phyloP scores from a whole-genome alignment of 805 yeast species.

The Metschnikowia borealis region DNA sequence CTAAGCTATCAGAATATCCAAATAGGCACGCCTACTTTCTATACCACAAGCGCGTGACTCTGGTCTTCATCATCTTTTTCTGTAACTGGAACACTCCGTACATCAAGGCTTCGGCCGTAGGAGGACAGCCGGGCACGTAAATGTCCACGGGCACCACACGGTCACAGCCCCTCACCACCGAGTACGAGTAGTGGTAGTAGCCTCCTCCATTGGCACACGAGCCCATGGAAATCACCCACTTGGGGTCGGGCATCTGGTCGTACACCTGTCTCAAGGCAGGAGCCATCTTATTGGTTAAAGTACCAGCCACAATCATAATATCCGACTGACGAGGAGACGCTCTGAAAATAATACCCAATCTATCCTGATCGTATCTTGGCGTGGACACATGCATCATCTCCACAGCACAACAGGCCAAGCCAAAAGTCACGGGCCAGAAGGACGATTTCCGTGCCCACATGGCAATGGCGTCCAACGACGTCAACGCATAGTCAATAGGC shows the following conservation, averaged over 20 bases:
- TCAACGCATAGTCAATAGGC: conserved; percentile 75
- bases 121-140: conserved; percentile 92
- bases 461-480: conserved; percentile 76
- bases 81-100: conserved; percentile 86
- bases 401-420: conserved; percentile 90
- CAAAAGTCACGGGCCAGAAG: conserved; percentile 91
- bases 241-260: conserved; percentile 92
- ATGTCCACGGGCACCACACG: conserved; percentile 85
- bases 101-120: conserved; percentile 86
- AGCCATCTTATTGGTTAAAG: conserved; percentile 89
- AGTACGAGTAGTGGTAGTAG: conserved; percentile 83
- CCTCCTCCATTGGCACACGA: conserved; percentile 95
- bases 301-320: conserved; percentile 89
- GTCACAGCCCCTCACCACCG: conserved; percentile 89
- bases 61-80: conserved; percentile 82
- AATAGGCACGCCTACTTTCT: conserved; percentile 38
- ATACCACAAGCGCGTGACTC: conserved; percentile 83
- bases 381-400: conserved; percentile 94
- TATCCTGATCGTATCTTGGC: conserved; percentile 88
- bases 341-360: conserved; percentile 88
- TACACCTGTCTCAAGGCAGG: conserved; percentile 90
- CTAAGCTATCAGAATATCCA: not conserved
- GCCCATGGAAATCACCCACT: conserved; percentile 94
- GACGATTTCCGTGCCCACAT: conserved; percentile 92
- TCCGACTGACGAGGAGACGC: conserved; percentile 92